Evolutionary conservation across 441 rosid genomes (phyloP), one percentile per base, ranked within the genome.

Genomic region (Euphorbia corollata): DNA sequence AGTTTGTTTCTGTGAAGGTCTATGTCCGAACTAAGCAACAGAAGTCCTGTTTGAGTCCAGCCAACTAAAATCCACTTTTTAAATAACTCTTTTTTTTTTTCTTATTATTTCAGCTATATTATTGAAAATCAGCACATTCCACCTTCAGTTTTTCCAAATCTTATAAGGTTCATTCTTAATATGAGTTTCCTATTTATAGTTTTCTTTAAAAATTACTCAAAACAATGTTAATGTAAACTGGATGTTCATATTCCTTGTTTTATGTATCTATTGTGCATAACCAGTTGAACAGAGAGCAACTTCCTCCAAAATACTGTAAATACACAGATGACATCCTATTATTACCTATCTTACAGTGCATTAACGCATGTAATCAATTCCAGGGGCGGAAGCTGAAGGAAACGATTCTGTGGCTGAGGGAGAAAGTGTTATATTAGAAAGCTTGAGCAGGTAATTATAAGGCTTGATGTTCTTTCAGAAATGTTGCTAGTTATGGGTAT

Each of bases 341-440:
- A 55, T 59, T 57, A 38, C 65, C 63, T 68, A 72, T 67, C 79
- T 75, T 68, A 70, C 66, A 60, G 75, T 68, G 57, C 68, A 74
- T 74, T 83, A 71, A 83, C 47, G 39, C 67, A 58, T 74, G 64
- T 78, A 38, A 56, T 73, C 61, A 65, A 75, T 83, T 78, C 68
- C 84, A 88, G 96, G 91, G 96, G 73, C 85, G 74, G 78, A 77
- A 73, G 84, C 83, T 51, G 91, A 87, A 76, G 96, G 97, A 55
- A 38, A 61, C 6, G 88, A 86, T 53, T 74, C 86, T 30, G 83
- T 93, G 27, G 90, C 89, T 22, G 85, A 81, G 76, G 91, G 87
- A 65, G 99, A 90, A 82, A 62, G 84, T 75, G 75, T 78, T 22
- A 70, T 90, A 39, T 68, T 89, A 71, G 96, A 89, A 82, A 89